A percentile compares a stretch with the other conserved stretches of the same genome.
phyloP scores from a whole-genome alignment of 352 stramenopile genomes.

The Phytophthora ramorum region DNA sequence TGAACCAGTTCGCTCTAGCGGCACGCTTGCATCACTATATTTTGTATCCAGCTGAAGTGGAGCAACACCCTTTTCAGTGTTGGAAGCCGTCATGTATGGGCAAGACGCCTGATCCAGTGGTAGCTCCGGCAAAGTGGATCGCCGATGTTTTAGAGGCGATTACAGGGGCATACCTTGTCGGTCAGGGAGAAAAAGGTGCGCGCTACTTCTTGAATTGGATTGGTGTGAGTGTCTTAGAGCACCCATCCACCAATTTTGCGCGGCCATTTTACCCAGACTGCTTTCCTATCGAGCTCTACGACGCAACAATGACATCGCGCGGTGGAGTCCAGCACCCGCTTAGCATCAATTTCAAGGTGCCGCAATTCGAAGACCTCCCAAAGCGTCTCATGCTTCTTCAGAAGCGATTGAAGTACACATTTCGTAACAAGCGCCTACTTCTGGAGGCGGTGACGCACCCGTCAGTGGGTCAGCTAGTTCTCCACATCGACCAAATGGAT shows the following conservation, averaged over 20 bases:
- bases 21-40: slow-evolving; percentile 80
- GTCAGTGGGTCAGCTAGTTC: slow-evolving; percentile 67
- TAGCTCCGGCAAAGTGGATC: slow-evolving; percentile 86
- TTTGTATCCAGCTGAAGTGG: slow-evolving; percentile 75
- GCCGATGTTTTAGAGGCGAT: slow-evolving; percentile 86
- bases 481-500: slow-evolving; percentile 53
- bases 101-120: slow-evolving; percentile 71
- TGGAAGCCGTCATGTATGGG: slow-evolving; percentile 92
- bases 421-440: slow-evolving; percentile 77
- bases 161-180: slow-evolving; percentile 80
- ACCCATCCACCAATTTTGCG: slow-evolving; percentile 48
- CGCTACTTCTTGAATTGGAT: slow-evolving; percentile 84
- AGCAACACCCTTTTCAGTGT: slow-evolving; percentile 83
- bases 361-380: slow-evolving; percentile 65
- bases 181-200: slow-evolving; percentile 70
- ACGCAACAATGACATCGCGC: slow-evolving; percentile 35
- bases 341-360: slow-evolving; percentile 61
- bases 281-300: slow-evolving; percentile 67
- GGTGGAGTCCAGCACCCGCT: slow-evolving; percentile 29
- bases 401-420: slow-evolving; percentile 84
- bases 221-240: slow-evolving; percentile 64
- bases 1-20: slow-evolving; percentile 75
- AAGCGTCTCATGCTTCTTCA: slow-evolving; percentile 67
- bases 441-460: slow-evolving; percentile 84
- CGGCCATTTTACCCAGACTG: slow-evolving; percentile 72